Percentiles rank a stretch among this genome's conserved stretches.
Conservation (phyloP, 768 basidiomycete genomes). For the Russula sp. region DNA sequence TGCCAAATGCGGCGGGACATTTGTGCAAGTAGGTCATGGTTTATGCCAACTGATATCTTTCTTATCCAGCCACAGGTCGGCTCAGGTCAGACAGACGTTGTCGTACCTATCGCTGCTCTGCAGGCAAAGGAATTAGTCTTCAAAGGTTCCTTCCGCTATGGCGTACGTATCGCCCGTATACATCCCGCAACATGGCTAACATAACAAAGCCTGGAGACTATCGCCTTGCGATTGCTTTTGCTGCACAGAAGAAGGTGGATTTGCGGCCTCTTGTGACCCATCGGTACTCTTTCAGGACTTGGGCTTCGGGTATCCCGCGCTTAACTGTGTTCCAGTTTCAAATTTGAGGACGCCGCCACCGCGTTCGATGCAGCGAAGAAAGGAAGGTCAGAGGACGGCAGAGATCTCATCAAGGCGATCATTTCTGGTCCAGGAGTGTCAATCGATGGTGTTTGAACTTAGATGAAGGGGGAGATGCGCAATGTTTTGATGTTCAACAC, state of each 20-base stretch:
- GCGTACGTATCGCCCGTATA: slow-evolving; percentile 35
- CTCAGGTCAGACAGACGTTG: slow-evolving; percentile 73
- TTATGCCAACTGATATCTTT: background rate
- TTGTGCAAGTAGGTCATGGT: slow-evolving; percentile 47
- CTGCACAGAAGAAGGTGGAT: slow-evolving; percentile 73
- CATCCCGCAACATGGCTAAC: slow-evolving; percentile 1
- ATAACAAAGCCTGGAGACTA: slow-evolving; percentile 69
- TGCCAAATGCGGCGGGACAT: slow-evolving; percentile 67
- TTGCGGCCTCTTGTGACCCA: slow-evolving; percentile 88
- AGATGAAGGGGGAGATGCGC: background rate
- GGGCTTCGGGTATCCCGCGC: background rate
- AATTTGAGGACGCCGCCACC: slow-evolving; percentile 65
- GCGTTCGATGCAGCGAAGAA: slow-evolving; percentile 78
- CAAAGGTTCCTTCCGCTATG: slow-evolving; percentile 92
- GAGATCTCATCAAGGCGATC: slow-evolving; percentile 81
- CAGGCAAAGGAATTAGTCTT: slow-evolving; percentile 73
- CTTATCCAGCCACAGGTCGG: slow-evolving; percentile 57
- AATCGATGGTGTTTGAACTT: slow-evolving; percentile 33
- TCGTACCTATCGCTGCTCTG: slow-evolving; percentile 61
- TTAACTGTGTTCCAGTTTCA: slow-evolving; percentile 38
- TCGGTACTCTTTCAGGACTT: slow-evolving; percentile 40
- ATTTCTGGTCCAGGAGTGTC: slow-evolving; percentile 73
- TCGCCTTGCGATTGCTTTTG: slow-evolving; percentile 76
- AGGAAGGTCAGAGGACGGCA: slow-evolving; percentile 82
- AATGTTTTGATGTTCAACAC: background rate